phyloP scores from a whole-genome alignment of 1,284 basidiomycete species.

The Tranzscheliella williamsii region DNA sequence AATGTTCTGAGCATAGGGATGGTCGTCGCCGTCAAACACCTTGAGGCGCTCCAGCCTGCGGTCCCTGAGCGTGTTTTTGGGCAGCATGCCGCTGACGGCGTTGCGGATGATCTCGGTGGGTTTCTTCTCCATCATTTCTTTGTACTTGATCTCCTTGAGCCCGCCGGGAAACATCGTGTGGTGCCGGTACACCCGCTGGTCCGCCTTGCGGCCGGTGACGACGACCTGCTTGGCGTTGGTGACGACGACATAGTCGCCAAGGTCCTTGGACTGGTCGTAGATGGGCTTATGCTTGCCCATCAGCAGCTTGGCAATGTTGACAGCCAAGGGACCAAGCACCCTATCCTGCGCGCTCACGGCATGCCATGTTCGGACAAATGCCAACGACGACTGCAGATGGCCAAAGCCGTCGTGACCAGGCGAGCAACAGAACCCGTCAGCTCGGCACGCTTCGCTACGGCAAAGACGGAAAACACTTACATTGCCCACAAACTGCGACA shows the following conservation, averaged over 20 bases:
- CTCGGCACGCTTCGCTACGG: not conserved
- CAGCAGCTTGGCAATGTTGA: slow-evolving; percentile 87
- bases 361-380: slow-evolving; percentile 92
- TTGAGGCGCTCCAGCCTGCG: slow-evolving; percentile 56
- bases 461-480: slow-evolving; percentile 21
- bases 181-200: slow-evolving; percentile 83
- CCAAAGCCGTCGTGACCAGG: no score
- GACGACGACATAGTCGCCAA: slow-evolving; percentile 91
- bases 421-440: not conserved
- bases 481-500: slow-evolving; percentile 41
- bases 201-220: slow-evolving; percentile 85
- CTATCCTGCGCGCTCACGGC: slow-evolving; percentile 88
- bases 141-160: slow-evolving; percentile 67
- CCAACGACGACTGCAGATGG: slow-evolving; percentile 81
- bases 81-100: slow-evolving; percentile 60
- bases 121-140: slow-evolving; percentile 66
- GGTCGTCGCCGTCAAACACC: slow-evolving; percentile 51
- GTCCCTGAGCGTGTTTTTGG: slow-evolving; percentile 59
- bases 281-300: slow-evolving; percentile 99
- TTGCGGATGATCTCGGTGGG: slow-evolving; percentile 72
- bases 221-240: slow-evolving; percentile 83
- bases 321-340: slow-evolving; percentile 87
- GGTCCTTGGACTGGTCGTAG: slow-evolving; percentile 73
- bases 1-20: slow-evolving; percentile 55
- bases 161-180: slow-evolving; percentile 94